Evolutionary conservation across 371 early-diverging fungal species (phyloP).

Genomic region (Lichtheimia ramosa): DNA sequence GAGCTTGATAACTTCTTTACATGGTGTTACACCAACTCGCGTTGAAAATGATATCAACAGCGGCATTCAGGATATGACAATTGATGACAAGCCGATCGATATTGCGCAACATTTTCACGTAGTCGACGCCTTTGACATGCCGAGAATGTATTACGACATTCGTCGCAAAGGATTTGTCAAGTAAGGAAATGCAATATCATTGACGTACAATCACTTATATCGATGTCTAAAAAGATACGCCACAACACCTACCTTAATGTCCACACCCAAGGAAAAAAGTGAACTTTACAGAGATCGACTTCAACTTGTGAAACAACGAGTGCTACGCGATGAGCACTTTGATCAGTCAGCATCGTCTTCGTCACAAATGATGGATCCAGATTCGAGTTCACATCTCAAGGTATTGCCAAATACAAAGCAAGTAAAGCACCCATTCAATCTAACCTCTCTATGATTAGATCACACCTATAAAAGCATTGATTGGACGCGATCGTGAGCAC

Average conservation of each 20-base stretch:
- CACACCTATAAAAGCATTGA: constrained; percentile 80
- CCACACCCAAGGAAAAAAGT: constrained; percentile 64
- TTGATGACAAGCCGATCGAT: constrained; percentile 43
- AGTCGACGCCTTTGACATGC: constrained; percentile 73
- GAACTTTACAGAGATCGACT: constrained; percentile 74
- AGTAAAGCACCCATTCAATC: too few species aligned
- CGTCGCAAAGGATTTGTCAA: constrained; percentile 64
- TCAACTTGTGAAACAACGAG: constrained; percentile 74
- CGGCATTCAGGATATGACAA: constrained; percentile 32
- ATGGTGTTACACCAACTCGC: constrained; percentile 25
- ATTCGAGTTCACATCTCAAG: constrained; percentile 33
- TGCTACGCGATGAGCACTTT: constrained; percentile 83
- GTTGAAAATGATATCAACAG: constrained; percentile 26
- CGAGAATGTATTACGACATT: constrained; percentile 65
- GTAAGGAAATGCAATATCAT: constrained; percentile 15
- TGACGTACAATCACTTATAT: too few species aligned
- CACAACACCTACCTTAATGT: constrained; percentile 45
- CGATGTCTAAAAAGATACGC: constrained; percentile 15
- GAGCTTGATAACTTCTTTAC: constrained; percentile 25
- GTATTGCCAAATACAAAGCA: constrained; percentile 11
- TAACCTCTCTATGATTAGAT: constrained; percentile 42
- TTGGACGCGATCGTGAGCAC: constrained; percentile 69
- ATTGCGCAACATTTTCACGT: constrained; percentile 68
- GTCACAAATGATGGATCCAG: constrained; percentile 32
- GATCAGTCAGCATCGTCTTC: constrained; percentile 51